These are phyloP conservation scores for Suillus alpinus DNA, from an alignment of 768 basidiomycete genomes.

Conservation along the genomic window DNA sequence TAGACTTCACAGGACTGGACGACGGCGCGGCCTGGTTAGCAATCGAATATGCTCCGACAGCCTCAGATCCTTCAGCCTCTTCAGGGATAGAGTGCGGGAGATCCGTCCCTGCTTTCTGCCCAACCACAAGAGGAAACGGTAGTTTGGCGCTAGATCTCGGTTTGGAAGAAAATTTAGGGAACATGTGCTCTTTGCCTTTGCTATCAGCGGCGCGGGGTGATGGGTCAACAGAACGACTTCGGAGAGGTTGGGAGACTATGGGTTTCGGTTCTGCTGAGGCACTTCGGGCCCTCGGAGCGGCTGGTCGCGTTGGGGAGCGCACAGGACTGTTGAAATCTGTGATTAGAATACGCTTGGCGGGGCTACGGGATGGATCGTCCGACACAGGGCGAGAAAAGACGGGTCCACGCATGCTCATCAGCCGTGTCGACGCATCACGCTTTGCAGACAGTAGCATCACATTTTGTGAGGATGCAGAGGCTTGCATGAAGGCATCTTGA, in stretches of 20 bases:
- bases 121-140: slow-evolving; percentile 27
- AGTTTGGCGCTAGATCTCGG: slow-evolving; percentile 15
- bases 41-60: slow-evolving; percentile 9
- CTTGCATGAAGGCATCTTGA: slow-evolving; percentile 46
- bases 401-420: slow-evolving; percentile 19
- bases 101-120: slow-evolving; percentile 17
- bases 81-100: slow-evolving; percentile 33
- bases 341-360: slow-evolving; percentile 32
- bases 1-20: slow-evolving; percentile 37
- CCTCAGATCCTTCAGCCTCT: slow-evolving; percentile 20
- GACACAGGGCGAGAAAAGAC: slow-evolving; percentile 41
- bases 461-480: slow-evolving; percentile 50
- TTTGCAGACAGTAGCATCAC: slow-evolving; percentile 32
- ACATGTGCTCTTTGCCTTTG: slow-evolving; percentile 19
- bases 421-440: slow-evolving; percentile 21
- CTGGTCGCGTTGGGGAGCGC: slow-evolving; percentile 22
- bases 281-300: slow-evolving; percentile 25
- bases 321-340: slow-evolving; percentile 26
- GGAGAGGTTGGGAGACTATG: slow-evolving; percentile 8
- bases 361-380: slow-evolving; percentile 37
- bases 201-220: slow-evolving; percentile 8
- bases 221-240: slow-evolving; percentile 32
- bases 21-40: slow-evolving; percentile 14
- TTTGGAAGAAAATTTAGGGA: slow-evolving; percentile 13
- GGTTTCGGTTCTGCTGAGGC: slow-evolving; percentile 35